These are phyloP conservation scores for Trifolium dubium DNA, from an alignment of 306 rosid species.

Conservation along the genomic window DNA sequence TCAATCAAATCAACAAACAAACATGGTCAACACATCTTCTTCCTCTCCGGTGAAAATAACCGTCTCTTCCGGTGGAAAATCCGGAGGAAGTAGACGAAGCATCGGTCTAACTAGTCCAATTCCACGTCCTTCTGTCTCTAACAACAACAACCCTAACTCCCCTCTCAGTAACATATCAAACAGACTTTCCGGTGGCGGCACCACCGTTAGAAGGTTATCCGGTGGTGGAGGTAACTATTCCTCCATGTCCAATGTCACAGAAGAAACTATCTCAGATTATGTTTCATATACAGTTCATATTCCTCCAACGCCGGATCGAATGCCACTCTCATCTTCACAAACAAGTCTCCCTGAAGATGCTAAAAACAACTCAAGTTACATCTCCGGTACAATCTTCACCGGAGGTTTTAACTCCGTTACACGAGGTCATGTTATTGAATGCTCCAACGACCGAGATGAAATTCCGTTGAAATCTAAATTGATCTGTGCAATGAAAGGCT, in stretches of 20 bases:
- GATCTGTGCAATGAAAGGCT: constrained; percentile 73
- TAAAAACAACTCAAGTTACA: constrained; percentile 45
- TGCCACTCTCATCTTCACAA: constrained; percentile 57
- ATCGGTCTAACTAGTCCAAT: constrained; percentile 81
- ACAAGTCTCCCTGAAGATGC: constrained; percentile 54
- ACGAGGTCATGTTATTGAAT: constrained; percentile 71
- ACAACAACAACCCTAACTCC: constrained; percentile 58
- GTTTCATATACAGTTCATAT: constrained; percentile 82
- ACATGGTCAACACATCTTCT: constrained; percentile 66
- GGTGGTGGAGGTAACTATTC: constrained; percentile 43
- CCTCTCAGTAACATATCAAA: constrained; percentile 62
- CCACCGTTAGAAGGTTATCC: constrained; percentile 45
- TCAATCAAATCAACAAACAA: background rate
- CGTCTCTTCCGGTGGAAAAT: constrained; percentile 68
- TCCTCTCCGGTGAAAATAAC: constrained; percentile 84
- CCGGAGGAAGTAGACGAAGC: constrained; percentile 55
- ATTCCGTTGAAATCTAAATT: constrained; percentile 31
- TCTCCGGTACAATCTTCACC: constrained; percentile 73
- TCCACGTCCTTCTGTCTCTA: constrained; percentile 66
- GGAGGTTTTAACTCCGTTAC: constrained; percentile 87
- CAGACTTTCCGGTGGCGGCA: constrained; percentile 39
- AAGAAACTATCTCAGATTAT: constrained; percentile 53
- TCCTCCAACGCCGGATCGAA: constrained; percentile 88
- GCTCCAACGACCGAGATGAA: constrained; percentile 46
- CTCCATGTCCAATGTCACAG: constrained; percentile 48